These are phyloP conservation scores for Lanmaoa rubissima DNA, from an alignment of 768 basidiomycete species.

Conservation along the genomic window DNA sequence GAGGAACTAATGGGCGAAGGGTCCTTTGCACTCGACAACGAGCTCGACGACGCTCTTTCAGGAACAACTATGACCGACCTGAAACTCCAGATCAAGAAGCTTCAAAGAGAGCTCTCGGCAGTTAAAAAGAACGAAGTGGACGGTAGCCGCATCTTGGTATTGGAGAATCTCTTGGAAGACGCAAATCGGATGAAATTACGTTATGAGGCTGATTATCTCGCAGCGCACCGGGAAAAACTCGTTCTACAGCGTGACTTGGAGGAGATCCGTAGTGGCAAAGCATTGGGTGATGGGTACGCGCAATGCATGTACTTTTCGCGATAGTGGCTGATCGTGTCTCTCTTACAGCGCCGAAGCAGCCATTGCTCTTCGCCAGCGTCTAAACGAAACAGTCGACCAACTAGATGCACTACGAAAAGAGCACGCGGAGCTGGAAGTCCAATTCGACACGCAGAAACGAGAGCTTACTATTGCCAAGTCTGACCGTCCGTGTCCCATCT, in stretches of 20 bases:
- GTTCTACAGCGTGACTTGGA: conserved; percentile 80
- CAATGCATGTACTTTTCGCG: background rate
- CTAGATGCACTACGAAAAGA: conserved; percentile 68
- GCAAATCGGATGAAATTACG: conserved; percentile 86
- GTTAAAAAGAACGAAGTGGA: conserved; percentile 75
- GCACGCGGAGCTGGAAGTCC: conserved; percentile 70
- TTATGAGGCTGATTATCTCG: conserved; percentile 86
- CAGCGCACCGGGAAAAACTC: conserved; percentile 79
- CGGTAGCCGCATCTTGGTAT: conserved; percentile 72
- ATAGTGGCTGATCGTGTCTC: conserved; percentile 1
- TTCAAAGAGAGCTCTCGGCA: conserved; percentile 78
- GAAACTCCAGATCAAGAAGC: conserved; percentile 80
- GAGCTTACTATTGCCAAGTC: conserved; percentile 84
- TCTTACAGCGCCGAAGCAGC: conserved; percentile 71
- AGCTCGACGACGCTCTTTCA: conserved; percentile 81
- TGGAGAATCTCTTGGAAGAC: conserved; percentile 90
- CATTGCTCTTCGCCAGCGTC: conserved; percentile 80
- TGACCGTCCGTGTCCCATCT: conserved; percentile 55
- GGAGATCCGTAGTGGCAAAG: conserved; percentile 85
- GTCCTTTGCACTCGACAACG: conserved; percentile 70
- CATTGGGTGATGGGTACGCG: conserved; percentile 74
- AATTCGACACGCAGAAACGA: conserved; percentile 55
- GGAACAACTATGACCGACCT: conserved; percentile 91
- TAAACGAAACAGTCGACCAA: conserved; percentile 86
- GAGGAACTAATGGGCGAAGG: conserved; percentile 48